A percentile compares a stretch with the other conserved stretches of the same genome.
These are phyloP conservation scores for Euphorbia tirucalli DNA, from an alignment of 345 rosid species.

Conservation along the genomic window DNA sequence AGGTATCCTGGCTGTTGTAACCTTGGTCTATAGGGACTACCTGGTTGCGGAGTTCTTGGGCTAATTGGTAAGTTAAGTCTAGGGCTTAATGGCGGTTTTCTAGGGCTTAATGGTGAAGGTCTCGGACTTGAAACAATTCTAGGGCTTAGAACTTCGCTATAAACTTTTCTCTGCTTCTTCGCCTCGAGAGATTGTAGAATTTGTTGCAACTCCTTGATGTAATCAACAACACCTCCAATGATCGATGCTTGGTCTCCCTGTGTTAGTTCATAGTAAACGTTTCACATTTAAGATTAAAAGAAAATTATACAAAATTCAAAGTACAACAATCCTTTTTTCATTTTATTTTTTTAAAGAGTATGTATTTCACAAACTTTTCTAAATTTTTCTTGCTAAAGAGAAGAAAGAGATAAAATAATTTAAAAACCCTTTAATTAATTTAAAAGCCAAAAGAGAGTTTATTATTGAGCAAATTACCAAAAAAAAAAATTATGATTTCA, in stretches of 20 bases:
- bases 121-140: slow-evolving; percentile 62
- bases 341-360: too few species aligned
- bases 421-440: too few species aligned
- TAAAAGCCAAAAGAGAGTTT: too few species aligned
- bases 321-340: too few species aligned
- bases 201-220: slow-evolving; percentile 91
- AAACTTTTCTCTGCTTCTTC: slow-evolving; percentile 89
- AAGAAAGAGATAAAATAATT: too few species aligned
- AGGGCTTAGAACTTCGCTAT: slow-evolving; percentile 85
- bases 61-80: slow-evolving; percentile 64
- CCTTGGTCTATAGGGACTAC: slow-evolving; percentile 63
- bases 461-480: too few species aligned
- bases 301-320: too few species aligned
- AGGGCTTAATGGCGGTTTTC: slow-evolving; percentile 51
- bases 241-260: slow-evolving; percentile 99
- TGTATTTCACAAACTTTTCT: too few species aligned
- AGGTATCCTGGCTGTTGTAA: slow-evolving; percentile 41
- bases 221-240: slow-evolving; percentile 95
- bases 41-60: slow-evolving; percentile 77
- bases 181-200: slow-evolving; percentile 81
- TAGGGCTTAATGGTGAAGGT: slow-evolving; percentile 70
- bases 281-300: too few species aligned
- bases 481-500: too few species aligned
- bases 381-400: too few species aligned
- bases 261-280: neutral